These are phyloP conservation scores for Linaria vulgaris DNA, from an alignment of 257 asterid species.

Conservation along the genomic window DNA sequence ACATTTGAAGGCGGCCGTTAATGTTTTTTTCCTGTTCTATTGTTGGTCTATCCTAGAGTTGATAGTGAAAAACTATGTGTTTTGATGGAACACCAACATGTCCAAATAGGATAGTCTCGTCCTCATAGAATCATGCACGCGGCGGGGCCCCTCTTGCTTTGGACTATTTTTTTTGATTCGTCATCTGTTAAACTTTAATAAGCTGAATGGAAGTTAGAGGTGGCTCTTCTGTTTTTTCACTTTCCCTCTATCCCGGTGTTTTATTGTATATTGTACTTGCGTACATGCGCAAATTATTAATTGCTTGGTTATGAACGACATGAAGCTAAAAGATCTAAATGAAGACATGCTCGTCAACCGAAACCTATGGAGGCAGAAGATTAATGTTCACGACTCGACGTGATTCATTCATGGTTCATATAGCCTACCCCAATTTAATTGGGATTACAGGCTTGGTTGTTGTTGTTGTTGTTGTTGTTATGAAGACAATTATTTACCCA, in stretches of 20 bases:
- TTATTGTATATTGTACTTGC: not conserved
- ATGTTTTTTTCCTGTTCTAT: not conserved
- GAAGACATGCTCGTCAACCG: too few species aligned
- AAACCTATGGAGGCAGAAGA: too few species aligned
- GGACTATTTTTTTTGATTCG: not conserved
- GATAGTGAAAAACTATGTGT: not conserved
- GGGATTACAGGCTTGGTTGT: too few species aligned
- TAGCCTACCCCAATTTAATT: too few species aligned
- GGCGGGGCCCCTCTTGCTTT: not conserved
- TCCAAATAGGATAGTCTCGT: not conserved
- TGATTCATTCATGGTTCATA: too few species aligned
- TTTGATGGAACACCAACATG: not conserved
- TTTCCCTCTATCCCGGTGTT: too few species aligned
- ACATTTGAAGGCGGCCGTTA: not conserved
- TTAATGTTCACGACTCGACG: too few species aligned
- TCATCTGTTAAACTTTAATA: too few species aligned
- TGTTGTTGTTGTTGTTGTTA: not conserved
- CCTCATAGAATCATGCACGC: not conserved
- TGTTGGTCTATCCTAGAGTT: not conserved
- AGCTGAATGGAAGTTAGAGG: not conserved
- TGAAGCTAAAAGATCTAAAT: too few species aligned
- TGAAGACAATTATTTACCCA: conserved; percentile 2
- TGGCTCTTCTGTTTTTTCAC: not conserved
- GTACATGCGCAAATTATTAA: not conserved
- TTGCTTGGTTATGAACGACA: not conserved